These are phyloP conservation scores for Solanum chiquidenum DNA, from an alignment of 257 asterid species.

Conservation along the genomic window DNA sequence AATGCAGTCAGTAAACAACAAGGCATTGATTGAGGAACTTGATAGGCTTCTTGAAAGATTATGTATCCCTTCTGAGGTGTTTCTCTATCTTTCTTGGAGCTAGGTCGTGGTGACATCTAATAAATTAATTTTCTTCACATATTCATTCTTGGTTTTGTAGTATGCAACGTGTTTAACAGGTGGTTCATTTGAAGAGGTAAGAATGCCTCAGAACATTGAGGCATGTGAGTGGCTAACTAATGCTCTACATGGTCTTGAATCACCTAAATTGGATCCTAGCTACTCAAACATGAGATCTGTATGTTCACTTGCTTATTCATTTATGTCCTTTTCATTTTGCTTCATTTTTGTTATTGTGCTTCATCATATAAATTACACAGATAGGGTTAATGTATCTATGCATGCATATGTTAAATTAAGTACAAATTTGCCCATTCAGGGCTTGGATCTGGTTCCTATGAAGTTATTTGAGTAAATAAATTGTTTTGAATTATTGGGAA, in stretches of 20 bases:
- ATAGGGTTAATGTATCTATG: background rate
- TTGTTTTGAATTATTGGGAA: background rate
- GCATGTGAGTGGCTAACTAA: constrained; percentile 91
- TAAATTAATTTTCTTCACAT: constrained; percentile 5
- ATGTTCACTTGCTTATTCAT: constrained; percentile 18
- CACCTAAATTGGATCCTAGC: constrained; percentile 63
- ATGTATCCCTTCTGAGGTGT: constrained; percentile 79
- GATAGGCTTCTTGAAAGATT: constrained; percentile 83
- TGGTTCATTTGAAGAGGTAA: constrained; percentile 89
- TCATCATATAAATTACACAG: background rate
- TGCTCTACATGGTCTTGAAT: constrained; percentile 61
- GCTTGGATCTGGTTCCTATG: background rate
- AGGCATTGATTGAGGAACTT: constrained; percentile 79
- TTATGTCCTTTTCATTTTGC: background rate
- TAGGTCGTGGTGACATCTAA: background rate
- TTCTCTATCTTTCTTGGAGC: background rate
- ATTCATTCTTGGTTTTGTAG: constrained; percentile 35
- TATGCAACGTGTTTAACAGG: constrained; percentile 51
- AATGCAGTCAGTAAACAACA: constrained; percentile 92
- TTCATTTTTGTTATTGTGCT: background rate
- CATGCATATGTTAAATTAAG: background rate
- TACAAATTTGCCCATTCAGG: background rate
- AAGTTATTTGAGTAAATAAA: background rate
- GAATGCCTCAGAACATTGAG: constrained; percentile 83
- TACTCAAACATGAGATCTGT: constrained; percentile 70